Base-by-base conservation (phyloP, 2,329 filamentous ascomycete species). In the Arthrobotrys pseudoclavata region DNA sequence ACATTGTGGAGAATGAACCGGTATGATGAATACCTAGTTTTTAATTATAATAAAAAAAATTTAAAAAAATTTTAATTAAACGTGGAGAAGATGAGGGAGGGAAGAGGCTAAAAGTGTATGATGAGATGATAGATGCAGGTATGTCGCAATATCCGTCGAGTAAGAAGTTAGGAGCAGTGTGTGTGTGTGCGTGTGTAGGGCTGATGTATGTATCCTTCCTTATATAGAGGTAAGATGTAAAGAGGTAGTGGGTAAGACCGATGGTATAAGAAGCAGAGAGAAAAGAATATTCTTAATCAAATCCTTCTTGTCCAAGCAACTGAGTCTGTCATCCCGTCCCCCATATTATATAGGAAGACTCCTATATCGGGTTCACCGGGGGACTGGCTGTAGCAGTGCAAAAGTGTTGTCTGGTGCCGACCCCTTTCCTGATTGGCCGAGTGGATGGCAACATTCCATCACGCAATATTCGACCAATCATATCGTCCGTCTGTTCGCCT, bases 381-480 rank as follows among this genome's bases (percentile, higher is more conserved):
- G 34, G 45, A 45, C 45, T 53, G 40, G 37, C 26, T 76, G 72
- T 70, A 50, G 64, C 42, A 60, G 18, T 34, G 22, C 42, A 76
- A 66, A 69, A 60, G 72, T 70, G 72, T 76, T 76, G 72, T 55
- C 52, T 34, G 48, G 13, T 47, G 66, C 72, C 72, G 70, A 76
- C 62, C 20, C 47, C 37, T 24, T 20, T 50, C 29, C 66, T 45
- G 40, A 66, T 76, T 70, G 57, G 72, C 42, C 22, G 29, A 52
- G 68, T 61, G 45, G 72, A 76, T 76, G 72, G 72, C 66, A 70
- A 47, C 31, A 69, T 76, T 24, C 15, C 66, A 76, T 76, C 72
- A 76, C 72, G 72, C 72, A 60, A 76, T 76, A 69, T 69, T 55
- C 29, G 31, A 40, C 72, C 72, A 76, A 76, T 76, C 47, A 69